phyloP scores from a whole-genome alignment of 139 green algal species.

The Trebouxia sp. region DNA sequence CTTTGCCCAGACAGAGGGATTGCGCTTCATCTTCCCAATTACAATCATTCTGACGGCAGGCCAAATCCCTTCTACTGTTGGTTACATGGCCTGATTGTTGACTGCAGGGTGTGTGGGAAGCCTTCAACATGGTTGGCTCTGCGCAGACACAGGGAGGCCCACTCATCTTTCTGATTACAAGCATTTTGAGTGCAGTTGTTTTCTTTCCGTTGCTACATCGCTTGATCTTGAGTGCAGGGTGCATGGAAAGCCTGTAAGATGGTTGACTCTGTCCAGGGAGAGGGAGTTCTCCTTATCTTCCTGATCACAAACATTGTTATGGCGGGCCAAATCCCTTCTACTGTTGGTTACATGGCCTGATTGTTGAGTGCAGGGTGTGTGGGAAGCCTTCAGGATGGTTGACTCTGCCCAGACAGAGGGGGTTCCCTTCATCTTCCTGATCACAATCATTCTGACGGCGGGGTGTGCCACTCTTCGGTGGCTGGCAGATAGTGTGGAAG shows the following conservation, averaged over 20 bases:
- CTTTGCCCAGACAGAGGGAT: no score
- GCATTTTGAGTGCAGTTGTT: constrained; percentile 9
- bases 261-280: no score
- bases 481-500: constrained; percentile 14
- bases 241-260: neutral
- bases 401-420: neutral
- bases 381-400: neutral
- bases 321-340: no score
- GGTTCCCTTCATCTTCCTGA: neutral
- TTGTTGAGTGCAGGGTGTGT: neutral
- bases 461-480: constrained; percentile 15
- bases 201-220: no score
- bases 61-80: no score
- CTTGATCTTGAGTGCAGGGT: no score
- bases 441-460: constrained; percentile 2
- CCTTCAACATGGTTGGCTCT: neutral
- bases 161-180: neutral
- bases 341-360: no score
- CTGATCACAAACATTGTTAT: no score
- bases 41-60: no score
- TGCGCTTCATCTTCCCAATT: no score
- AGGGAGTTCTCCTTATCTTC: no score
- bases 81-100: no score
- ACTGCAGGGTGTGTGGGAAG: neutral
- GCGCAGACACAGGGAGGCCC: neutral